These are phyloP conservation scores for Petunia secreta DNA, from an alignment of 257 asterid species.

Conservation along the genomic window DNA sequence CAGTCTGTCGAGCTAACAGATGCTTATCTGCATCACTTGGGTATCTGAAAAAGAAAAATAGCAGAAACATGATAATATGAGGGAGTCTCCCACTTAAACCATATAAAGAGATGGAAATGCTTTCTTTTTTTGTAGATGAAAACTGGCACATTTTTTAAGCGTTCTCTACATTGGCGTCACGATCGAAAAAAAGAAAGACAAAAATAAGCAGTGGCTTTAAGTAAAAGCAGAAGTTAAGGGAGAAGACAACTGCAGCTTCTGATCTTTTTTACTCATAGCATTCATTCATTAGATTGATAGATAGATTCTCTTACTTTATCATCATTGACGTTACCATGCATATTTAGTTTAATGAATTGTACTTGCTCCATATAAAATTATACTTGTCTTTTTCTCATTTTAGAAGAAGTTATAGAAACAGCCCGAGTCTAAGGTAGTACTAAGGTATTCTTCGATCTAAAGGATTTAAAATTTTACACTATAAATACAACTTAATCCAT, in stretches of 20 bases:
- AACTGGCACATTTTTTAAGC: slow-evolving; percentile 13
- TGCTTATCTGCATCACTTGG: slow-evolving; percentile 99
- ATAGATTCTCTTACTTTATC: slow-evolving; percentile 12
- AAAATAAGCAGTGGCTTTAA: slow-evolving; percentile 30
- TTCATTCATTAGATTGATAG: slow-evolving; percentile 26
- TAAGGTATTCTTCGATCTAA: too few relatives aligned
- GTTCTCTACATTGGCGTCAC: slow-evolving; percentile 54
- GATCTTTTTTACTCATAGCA: slow-evolving; percentile 8
- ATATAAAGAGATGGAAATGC: slow-evolving; percentile 43
- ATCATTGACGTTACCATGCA: slow-evolving; percentile 1
- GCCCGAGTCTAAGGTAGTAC: too few relatives aligned
- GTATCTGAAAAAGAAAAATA: slow-evolving; percentile 83
- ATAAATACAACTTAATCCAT: too few relatives aligned
- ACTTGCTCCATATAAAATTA: slow-evolving; percentile 42
- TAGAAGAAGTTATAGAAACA: too few relatives aligned
- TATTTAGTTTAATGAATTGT: not conserved
- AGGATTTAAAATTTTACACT: too few relatives aligned
- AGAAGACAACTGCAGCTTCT: slow-evolving; percentile 47
- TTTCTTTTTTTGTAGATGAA: slow-evolving; percentile 37
- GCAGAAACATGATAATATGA: slow-evolving; percentile 65
- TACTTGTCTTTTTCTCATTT: not conserved
- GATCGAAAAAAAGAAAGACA: slow-evolving; percentile 49
- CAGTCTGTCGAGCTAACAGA: slow-evolving; percentile 97
- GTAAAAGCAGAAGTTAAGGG: slow-evolving; percentile 44
- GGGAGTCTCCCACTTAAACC: slow-evolving; percentile 37